These are phyloP conservation scores for Dactylellina cionopaga DNA, from an alignment of 2,329 filamentous ascomycete species.

Conservation along the genomic window DNA sequence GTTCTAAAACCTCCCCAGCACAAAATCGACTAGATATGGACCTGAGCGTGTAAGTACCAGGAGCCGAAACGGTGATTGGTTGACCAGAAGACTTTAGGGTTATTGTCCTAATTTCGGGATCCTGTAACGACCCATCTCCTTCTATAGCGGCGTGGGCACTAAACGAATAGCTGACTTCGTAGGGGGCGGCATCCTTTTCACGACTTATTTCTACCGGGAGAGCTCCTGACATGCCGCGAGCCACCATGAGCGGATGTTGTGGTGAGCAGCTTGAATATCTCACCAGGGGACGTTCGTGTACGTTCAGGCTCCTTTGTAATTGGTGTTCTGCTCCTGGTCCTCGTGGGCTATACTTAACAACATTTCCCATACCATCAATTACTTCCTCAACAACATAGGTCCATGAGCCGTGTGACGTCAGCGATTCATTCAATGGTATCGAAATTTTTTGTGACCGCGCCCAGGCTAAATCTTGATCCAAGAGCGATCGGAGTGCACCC, in stretches of 20 bases:
- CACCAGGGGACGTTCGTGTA: constrained; percentile 84
- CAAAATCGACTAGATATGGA: constrained; percentile 83
- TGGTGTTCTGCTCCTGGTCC: constrained; percentile 62
- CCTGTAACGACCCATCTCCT: constrained; percentile 35
- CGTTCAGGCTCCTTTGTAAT: constrained; percentile 79
- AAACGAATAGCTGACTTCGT: constrained; percentile 83
- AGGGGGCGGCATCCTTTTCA: constrained; percentile 68
- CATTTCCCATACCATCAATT: constrained; percentile 87
- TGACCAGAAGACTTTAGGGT: constrained; percentile 54
- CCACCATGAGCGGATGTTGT: constrained; percentile 82
- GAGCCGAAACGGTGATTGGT: constrained; percentile 69
- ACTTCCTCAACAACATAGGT: constrained; percentile 91
- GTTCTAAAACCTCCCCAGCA: constrained; percentile 87
- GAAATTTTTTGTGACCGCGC: constrained; percentile 77
- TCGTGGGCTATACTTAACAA: constrained; percentile 77
- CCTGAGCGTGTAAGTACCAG: constrained; percentile 86
- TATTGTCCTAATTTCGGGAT: constrained; percentile 64
- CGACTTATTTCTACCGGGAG: constrained; percentile 54
- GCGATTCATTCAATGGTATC: constrained; percentile 89
- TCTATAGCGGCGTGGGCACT: constrained; percentile 74
- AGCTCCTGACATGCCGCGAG: constrained; percentile 73
- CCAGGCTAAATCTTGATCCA: constrained; percentile 79
- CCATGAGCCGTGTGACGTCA: constrained; percentile 82
- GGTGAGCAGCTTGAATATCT: constrained; percentile 79
- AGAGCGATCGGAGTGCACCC: constrained; percentile 56